Evolutionary conservation across 2,329 filamentous ascomycete genomes (phyloP).

Genomic region (Venturiaceae sp.): DNA sequence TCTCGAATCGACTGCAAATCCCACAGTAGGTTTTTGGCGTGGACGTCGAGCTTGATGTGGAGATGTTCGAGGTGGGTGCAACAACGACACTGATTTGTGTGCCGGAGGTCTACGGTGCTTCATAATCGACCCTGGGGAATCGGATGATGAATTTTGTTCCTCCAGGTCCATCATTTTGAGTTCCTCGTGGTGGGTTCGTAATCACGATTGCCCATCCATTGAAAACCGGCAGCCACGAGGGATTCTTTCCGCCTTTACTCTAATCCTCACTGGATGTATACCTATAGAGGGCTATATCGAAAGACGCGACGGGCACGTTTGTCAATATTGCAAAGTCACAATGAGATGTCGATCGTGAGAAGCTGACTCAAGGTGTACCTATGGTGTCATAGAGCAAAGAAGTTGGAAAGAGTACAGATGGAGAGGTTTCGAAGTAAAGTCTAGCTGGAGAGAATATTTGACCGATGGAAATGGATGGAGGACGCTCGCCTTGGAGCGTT

Average conservation of each 20-base stretch:
- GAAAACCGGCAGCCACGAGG: not conserved
- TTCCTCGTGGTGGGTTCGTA: not conserved
- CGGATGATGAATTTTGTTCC: not conserved
- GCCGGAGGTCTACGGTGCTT: conserved; percentile 33
- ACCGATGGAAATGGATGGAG: not conserved
- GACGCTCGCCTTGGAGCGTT: not conserved
- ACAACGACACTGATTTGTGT: conserved; percentile 35
- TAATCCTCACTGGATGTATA: no score
- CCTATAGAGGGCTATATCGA: no score
- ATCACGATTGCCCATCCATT: not conserved
- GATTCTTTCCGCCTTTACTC: no score
- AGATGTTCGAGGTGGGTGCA: conserved; percentile 18
- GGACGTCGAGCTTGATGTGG: not conserved
- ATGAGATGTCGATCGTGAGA: not conserved
- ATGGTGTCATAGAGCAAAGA: not conserved
- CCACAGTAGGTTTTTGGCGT: conserved; percentile 7
- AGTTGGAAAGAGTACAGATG: not conserved
- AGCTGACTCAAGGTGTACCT: not conserved
- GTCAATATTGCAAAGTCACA: not conserved
- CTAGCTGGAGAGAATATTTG: no score
- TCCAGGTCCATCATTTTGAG: not conserved
- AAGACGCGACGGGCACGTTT: no score
- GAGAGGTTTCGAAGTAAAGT: no score
- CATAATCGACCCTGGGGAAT: not conserved
- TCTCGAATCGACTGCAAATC: not conserved